Evolutionary conservation across 2,329 filamentous ascomycete species (phyloP).

Genomic region (Xylariales sp.): DNA sequence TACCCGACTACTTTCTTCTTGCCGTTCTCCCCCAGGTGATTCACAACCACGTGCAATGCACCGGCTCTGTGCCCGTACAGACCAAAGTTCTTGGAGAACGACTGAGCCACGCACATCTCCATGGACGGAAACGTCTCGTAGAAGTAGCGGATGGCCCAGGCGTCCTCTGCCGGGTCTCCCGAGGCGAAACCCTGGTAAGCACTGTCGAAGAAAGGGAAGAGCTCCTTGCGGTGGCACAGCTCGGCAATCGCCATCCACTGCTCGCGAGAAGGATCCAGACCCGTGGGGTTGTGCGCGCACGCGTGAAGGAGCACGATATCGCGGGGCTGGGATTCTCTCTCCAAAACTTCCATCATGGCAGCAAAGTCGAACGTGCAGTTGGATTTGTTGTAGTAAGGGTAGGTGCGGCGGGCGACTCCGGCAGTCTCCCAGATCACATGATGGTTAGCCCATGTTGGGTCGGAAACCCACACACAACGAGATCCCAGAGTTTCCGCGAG

Average conservation of each 20-base stretch:
- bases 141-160: conserved; percentile 24
- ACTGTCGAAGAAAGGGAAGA: conserved; percentile 28
- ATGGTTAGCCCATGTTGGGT: too few species aligned
- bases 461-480: too few species aligned
- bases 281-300: conserved; percentile 39
- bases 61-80: conserved; percentile 34
- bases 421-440: too few species aligned
- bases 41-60: conserved; percentile 21
- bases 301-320: conserved; percentile 34
- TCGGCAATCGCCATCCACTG: conserved; percentile 25
- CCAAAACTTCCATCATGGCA: too few species aligned
- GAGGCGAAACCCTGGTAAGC: conserved; percentile 28
- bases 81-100: conserved; percentile 58
- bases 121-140: conserved; percentile 28
- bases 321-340: too few species aligned
- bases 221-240: conserved; percentile 12
- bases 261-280: conserved; percentile 30
- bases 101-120: conserved; percentile 54
- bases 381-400: too few species aligned
- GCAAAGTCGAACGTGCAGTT: too few species aligned
- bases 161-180: conserved; percentile 23
- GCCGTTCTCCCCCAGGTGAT: conserved; percentile 10
- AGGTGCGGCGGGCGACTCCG: too few species aligned
- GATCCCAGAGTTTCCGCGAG: too few species aligned
- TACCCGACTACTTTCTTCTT: conserved; percentile 24